Evolutionary conservation across 805 yeast species (phyloP), one percentile per base, ranked within the genome.

Genomic region (Wickerhamomyces hampshirensis): DNA sequence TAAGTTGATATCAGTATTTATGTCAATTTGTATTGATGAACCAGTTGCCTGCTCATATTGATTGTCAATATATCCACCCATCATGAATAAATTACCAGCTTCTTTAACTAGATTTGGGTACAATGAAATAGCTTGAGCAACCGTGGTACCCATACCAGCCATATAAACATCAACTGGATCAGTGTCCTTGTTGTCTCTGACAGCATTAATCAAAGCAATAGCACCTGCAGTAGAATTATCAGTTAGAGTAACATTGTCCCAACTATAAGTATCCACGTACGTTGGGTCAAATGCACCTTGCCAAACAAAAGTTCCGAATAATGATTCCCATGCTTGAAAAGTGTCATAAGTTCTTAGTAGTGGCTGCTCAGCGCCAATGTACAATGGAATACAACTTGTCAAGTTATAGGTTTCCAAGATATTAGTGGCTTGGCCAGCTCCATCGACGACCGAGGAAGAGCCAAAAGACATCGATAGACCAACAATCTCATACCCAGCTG

Each of bases 51-150:
- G 62, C 4, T 62, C 63, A 35, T 57, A 59, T 48, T 65, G 69
- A 28, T 47, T 59, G 49, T 67, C 72, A 35, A 64, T 53, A 47
- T 62, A 67, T 15, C 70, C 72, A 34, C 71, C 72, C 71, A 66
- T 66, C 39, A 65, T 55, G 50, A 57, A 64, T 33, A 66, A 47
- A 31, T 62, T 64, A 23, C 56, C 66, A 33, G 67, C 63, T 31
- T 65, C 66, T 36, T 63, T 47, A 14, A 63, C 60, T 39, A 67
- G 40, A 18, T 53, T 44, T 29, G 71, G 71, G 44, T 65, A 66
- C 19, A 65, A 49, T 23, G 61, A 50, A 14, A 67, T 26, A 14
- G 72, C 71, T 48, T 63, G 67, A n/a, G 72, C 72, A 28, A 67
- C 65, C 17, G 68, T 65, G 28, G 72, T 67, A 63, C 62, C 58